Evolutionary conservation across 108 stramenopile species (phyloP), one percentile per base, ranked within the genome.

Genomic region (Mediolabrus comicus): DNA sequence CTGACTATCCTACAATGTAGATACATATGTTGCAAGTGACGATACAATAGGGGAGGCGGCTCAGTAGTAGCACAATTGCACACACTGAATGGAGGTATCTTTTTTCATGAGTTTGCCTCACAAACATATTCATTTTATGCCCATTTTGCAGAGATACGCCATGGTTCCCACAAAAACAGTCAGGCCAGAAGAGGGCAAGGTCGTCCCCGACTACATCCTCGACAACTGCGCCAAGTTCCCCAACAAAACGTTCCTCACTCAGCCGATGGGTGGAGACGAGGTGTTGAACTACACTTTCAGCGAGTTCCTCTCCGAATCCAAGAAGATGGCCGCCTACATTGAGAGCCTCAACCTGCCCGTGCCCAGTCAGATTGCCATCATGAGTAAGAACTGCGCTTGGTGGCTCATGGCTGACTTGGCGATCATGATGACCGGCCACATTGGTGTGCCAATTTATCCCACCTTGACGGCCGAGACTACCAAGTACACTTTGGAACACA

Each of bases 391-490:
- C 62, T 90, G 89, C 65, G 83, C 85, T 7, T 87, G 81, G 75
- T 90, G 89, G 89, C 67, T 90, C 65, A 87, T 90, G 72, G 89
- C 89, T 31, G 89, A 90, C 61, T 59, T 90, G 36, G 89, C 80
- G 43, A 84, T 87, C 62, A 82, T 83, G 86, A 74, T 90, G 70
- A 65, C 84, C 53, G 88, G 88, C 19, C 86, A 90, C 60, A 77
- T 90, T n/a, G 72, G 76, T 19, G 86, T 90, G n/a, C 88, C 78
- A 11, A 71, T 90, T 41, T 90, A 83, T 59, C 89, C 89, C 38
- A 90, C 89, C 7, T 54, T 90, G 29, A 87, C 89, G 3, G 81
- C 79, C 22, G 89, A 90, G 19, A 87, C 85, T 29, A 83, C 81
- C 9, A 59, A 59, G 13, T 90, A 77, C 71, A 90, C 80, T 55